Evolutionary conservation across 2,329 filamentous ascomycete species (phyloP), one percentile per base, ranked within the genome.

Genomic region (Fusarium circinatum): DNA sequence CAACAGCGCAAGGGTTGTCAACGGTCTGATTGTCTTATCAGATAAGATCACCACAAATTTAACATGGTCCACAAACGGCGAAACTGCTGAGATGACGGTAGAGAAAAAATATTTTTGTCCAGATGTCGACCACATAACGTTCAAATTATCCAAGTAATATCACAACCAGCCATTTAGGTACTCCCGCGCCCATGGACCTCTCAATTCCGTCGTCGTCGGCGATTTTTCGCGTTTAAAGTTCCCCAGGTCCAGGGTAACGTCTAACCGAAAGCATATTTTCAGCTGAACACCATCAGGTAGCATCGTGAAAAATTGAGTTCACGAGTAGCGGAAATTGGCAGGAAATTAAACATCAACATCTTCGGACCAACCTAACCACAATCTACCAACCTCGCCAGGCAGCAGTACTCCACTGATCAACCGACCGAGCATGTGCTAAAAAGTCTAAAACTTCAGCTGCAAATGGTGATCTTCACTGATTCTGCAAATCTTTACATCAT

Each of bases 371-470:
- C 22, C 65, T 68, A 68, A 55, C 24, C 54, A 12, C 12, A 34
- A 42, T 24, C 6, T 2, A 52, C n/a, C 39, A 34, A 62, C 42
- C 32, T 32, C 20, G n/a, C 22, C 18, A 59, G 39, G 45, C 45
- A 52, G 44, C 30, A 34, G 17, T 39, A 24, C 47, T 42, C 65
- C 64, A 68, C 65, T 68, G 55, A 68, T 62, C 62, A 52, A 34
- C 63, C n/a, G 9, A 38, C 30, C 15, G 18, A n/a, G 4, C 30
- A 42, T 45, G 38, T 56, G 38, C 26, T 24, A 45, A 32, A 20
- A 26, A 48, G 15, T 13, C 32, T 51, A 52, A 36, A 34, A 15
- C 6, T 20, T 11, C 12, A 51, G 14, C n/a, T 30, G 5, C 11
- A 38, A 62, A 68, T 32, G 8, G 18, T 8, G 41, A 68, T 68